Base-by-base conservation (phyloP, 805 yeast genomes). In the Komagataella mondaviorum region DNA sequence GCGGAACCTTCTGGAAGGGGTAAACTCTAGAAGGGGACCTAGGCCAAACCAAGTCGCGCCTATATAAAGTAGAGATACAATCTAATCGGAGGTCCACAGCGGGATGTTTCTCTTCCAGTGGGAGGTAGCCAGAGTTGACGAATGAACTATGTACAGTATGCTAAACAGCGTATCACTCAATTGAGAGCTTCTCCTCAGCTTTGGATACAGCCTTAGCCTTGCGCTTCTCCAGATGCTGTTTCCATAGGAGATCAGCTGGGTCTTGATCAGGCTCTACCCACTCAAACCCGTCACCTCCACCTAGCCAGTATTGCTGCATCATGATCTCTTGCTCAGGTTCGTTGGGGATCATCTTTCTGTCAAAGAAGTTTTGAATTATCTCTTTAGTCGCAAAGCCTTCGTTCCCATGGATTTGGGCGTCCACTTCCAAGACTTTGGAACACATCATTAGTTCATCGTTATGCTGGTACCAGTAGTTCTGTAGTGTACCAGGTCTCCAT, bases 241-340 rank as follows among this genome's bases (percentile, higher is more conserved):
- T 59, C 70, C 69, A 63, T 17, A 62, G 53, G 16, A 80, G 55
- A 18, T 82, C 88, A 0, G 93, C 95, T 0, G 96, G 96, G 60
- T 88, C 96, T 60, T 84, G 85, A 61, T 87, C 96, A 0, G 95
- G 95, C 60, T 87, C 96, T 10, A 78, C 83, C 96, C 96, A 87
- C 54, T 83, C 86, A 60, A 85, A 87, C 12, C 88, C 89, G 51
- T 83, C 90, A 30, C 96, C 96, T 6, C 88, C 86, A 46, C 84
- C 75, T 61, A 86, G 79, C 96, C 96, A 87, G 66, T 86, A 87
- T 57, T 88, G 95, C 60, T 86, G 85, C 57, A 87, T 58, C 69
- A 80, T 72, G 48, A 77, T 61, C 54, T 87, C 95, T 54, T 78
- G 83, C 51, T 81, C 78, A 48, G 84, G 80, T 57, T 78, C 78